Evolutionary conservation across 2,329 filamentous ascomycete genomes (phyloP).

Genomic region (Aspergillus hortae): DNA sequence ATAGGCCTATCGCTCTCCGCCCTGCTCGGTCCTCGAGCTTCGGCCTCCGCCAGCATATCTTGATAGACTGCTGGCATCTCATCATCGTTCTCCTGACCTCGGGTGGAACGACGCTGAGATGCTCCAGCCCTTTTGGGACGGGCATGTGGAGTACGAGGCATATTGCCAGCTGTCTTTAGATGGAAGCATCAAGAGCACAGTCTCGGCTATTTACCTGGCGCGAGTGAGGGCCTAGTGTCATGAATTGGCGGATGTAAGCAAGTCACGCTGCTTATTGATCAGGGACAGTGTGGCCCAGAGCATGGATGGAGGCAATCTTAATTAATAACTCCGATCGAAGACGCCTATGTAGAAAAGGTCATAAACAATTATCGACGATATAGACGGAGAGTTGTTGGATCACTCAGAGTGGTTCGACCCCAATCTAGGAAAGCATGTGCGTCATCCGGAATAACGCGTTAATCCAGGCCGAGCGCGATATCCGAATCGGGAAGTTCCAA

Average conservation of each 20-base stretch:
- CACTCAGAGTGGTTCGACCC: neutral
- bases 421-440: neutral
- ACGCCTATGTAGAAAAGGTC: neutral
- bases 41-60: constrained; percentile 42
- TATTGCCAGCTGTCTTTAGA: constrained; percentile 11
- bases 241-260: neutral
- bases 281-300: too few relatives aligned
- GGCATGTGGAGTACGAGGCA: constrained; percentile 15
- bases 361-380: neutral
- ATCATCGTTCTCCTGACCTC: constrained; percentile 17
- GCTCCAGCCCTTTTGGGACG: constrained; percentile 14
- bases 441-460: neutral
- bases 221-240: neutral
- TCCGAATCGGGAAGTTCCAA: neutral
- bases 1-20: constrained; percentile 25
- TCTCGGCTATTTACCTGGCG: neutral
- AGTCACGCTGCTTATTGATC: neutral
- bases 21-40: constrained; percentile 27
- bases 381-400: neutral
- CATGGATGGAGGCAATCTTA: too few relatives aligned
- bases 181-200: constrained; percentile 10
- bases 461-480: neutral
- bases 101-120: constrained; percentile 9
- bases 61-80: constrained; percentile 36
- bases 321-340: too few relatives aligned